Base-by-base conservation (phyloP, 169 alveolate species). In the Plasmodium gallinaceum region DNA sequence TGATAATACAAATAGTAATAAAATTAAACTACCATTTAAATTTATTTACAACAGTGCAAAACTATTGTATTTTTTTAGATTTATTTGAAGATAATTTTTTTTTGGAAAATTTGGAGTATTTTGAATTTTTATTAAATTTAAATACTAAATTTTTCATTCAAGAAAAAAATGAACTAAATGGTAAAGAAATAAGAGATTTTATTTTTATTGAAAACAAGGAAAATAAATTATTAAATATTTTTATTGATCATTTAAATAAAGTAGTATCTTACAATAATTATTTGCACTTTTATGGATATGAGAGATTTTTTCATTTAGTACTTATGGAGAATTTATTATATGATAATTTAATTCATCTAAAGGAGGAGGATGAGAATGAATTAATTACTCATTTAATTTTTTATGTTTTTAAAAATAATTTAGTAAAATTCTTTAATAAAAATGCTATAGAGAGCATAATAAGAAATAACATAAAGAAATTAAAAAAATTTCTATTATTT, bases 1-100 rank as follows among this genome's bases (percentile, higher is more conserved):
- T 76, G 6, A 20, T 76, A 32, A n/a, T 76, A 12, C 45, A 76
- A 69, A 48, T 57, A 3, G 39, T 54, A 7, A 22, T 64, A n/a
- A 76, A 64, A 64, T 12, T 76, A 18, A 76, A 64, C 8, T 43
- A 45, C 7, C 22, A 16, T 42, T 52, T 76, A 39, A 51, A 42
- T 6, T 16, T 76, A 26, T 76, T 76, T 42, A 64, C 8, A 16
- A 10, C 48, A 7, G 18, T 76, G 8, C 62, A 64, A 24, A 45
- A 18, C 2, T 76, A 18, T 22, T 76, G 61, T 18, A 16, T 65
- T 20, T 76, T 76, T 66, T 43, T 76, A 32, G 32, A 76, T 12
- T n/a, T 68, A 7, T 76, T 76, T 58, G 89, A 76, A 48, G 89
- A 76, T 10, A 54, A 16, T 2, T 76, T 76, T 64, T 76, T 76